Evolutionary conservation across 2,329 filamentous ascomycete genomes (phyloP).

Genomic region (Cercospora berteroae): DNA sequence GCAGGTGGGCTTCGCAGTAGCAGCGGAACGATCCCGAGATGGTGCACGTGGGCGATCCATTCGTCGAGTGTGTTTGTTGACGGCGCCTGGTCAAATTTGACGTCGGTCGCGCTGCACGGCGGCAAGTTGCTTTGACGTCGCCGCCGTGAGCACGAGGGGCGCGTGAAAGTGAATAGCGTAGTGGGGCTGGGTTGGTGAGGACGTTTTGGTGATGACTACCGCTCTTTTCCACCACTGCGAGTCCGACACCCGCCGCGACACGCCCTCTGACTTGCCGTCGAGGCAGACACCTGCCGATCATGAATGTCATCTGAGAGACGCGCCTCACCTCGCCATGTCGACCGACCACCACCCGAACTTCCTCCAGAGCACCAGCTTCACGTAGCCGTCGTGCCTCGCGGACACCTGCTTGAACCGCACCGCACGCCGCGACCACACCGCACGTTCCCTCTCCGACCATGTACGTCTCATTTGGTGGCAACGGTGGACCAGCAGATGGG

Average conservation of each 20-base stretch:
- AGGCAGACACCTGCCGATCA: constrained; percentile 5
- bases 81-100: constrained; percentile 6
- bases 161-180: neutral
- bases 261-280: neutral
- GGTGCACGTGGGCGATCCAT: constrained; percentile 8
- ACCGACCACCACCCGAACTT: neutral
- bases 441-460: constrained; percentile 8
- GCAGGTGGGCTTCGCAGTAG: constrained; percentile 6
- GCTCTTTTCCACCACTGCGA: neutral
- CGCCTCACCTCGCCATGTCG: constrained; percentile 8
- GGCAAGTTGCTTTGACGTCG: constrained; percentile 8
- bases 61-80: constrained; percentile 4
- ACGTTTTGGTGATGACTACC: neutral
- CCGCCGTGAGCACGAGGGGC: constrained; percentile 8
- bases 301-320: constrained; percentile 10
- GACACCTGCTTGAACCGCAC: neutral
- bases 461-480: constrained; percentile 10
- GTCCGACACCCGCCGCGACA: neutral
- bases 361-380: constrained; percentile 9
- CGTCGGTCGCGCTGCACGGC: constrained; percentile 5
- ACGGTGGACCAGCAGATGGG: neutral
- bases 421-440: neutral
- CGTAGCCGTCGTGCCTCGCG: constrained; percentile 4
- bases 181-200: constrained; percentile 2
- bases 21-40: neutral